A percentile compares a stretch with the other conserved stretches of the same genome.
Evolutionary conservation across 768 basidiomycete genomes (phyloP).

Genomic region (Multifurca ochricompacta): DNA sequence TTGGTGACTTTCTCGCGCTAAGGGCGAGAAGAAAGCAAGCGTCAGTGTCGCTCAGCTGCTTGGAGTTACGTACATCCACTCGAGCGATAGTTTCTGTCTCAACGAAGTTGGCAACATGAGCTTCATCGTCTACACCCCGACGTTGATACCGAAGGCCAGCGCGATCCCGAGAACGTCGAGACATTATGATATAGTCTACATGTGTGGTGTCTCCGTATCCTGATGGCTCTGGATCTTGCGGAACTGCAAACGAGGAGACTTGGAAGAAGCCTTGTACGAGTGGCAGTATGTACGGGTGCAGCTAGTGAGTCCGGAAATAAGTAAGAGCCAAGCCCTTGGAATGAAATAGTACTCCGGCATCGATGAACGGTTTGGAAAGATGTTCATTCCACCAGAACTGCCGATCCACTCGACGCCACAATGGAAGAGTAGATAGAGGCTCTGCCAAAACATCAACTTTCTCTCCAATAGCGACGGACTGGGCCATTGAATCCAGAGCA

Average conservation of each 20-base stretch:
- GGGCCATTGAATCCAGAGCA: constrained; percentile 32
- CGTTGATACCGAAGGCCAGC: constrained; percentile 93
- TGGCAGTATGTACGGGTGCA: constrained; percentile 82
- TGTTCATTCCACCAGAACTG: constrained; percentile 98
- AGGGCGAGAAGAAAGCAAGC: background rate
- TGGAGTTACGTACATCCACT: constrained; percentile 51
- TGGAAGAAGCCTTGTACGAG: constrained; percentile 94
- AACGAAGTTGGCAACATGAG: constrained; percentile 92
- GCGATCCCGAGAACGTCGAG: constrained; percentile 79
- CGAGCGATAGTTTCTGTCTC: constrained; percentile 88
- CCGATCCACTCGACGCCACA: constrained; percentile 86
- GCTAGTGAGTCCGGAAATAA: constrained; percentile 30
- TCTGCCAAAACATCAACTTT: constrained; percentile 54
- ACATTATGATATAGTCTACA: constrained; percentile 77
- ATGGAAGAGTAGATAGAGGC: constrained; percentile 67
- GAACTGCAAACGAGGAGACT: constrained; percentile 56
- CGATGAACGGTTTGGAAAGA: constrained; percentile 76
- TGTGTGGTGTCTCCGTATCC: constrained; percentile 32
- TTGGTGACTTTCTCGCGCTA: constrained; percentile 72
- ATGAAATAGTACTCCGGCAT: constrained; percentile 60
- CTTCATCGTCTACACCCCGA: constrained; percentile 88
- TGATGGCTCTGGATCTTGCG: constrained; percentile 37
- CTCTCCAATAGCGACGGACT: constrained; percentile 27
- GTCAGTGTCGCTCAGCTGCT: background rate
- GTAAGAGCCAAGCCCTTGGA: background rate